phyloP scores from a whole-genome alignment of 345 rosid genomes.

The Aquilaria yunnanensis region DNA sequence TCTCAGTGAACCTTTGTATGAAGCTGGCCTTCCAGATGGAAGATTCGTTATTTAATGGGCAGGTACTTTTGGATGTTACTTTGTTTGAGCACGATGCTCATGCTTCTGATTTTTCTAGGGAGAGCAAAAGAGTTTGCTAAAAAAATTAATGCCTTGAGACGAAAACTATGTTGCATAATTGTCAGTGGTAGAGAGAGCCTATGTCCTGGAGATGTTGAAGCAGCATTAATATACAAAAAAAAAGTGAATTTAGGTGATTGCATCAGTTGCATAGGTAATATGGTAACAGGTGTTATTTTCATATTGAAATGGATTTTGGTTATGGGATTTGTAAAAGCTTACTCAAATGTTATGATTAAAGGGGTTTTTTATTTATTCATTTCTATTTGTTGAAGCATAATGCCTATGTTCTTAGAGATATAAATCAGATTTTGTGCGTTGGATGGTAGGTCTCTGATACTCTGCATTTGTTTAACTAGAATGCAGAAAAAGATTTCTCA shows the following conservation, averaged over 20 bases:
- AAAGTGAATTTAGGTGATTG: too few species aligned
- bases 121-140: too few species aligned
- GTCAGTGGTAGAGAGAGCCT: too few species aligned
- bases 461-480: neutral
- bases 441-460: neutral
- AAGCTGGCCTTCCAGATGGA: constrained; percentile 82
- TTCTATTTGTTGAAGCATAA: neutral
- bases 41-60: constrained; percentile 75
- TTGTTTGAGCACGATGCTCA: constrained; percentile 7
- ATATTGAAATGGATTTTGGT: neutral
- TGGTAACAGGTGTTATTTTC: too few species aligned
- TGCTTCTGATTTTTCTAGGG: too few species aligned
- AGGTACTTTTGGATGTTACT: constrained; percentile 46
- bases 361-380: neutral
- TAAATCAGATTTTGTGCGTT: constrained; percentile 2
- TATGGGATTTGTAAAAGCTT: too few species aligned
- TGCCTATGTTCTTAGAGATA: neutral
- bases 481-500: too few species aligned
- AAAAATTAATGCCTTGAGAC: too few species aligned
- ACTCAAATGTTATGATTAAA: neutral
- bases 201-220: too few species aligned
- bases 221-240: too few species aligned
- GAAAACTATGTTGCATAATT: too few species aligned
- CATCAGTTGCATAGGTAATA: too few species aligned
- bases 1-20: constrained; percentile 73